phyloP scores from a whole-genome alignment of 495 filamentous ascomycete genomes.

The Lasiosphaeria ovina region DNA sequence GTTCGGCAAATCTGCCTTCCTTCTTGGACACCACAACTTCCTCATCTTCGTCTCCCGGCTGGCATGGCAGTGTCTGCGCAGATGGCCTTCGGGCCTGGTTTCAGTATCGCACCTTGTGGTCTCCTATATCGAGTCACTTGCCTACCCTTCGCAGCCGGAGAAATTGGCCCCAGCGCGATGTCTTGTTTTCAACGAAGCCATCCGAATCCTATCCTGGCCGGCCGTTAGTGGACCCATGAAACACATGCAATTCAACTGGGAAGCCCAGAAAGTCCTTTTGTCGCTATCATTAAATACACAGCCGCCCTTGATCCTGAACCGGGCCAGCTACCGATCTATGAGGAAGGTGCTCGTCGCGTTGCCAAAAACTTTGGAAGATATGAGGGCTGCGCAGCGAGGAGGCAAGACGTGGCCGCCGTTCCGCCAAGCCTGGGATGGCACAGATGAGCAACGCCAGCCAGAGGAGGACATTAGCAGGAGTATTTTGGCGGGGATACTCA shows the following conservation, averaged over 20 bases:
- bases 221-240: constrained; percentile 27
- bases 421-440: constrained; percentile 41
- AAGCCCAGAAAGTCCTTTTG: constrained; percentile 43
- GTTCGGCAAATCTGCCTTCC: not conserved
- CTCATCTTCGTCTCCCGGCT: constrained; percentile 34
- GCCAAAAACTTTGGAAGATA: constrained; percentile 37
- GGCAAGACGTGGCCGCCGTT: constrained; percentile 48
- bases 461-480: constrained; percentile 44
- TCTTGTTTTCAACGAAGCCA: constrained; percentile 35
- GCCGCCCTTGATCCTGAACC: constrained; percentile 36
- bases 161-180: constrained; percentile 25
- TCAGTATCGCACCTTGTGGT: constrained; percentile 33
- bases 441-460: constrained; percentile 38
- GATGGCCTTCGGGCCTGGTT: constrained; percentile 35
- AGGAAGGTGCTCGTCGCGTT: constrained; percentile 40
- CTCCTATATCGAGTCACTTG: constrained; percentile 34
- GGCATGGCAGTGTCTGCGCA: constrained; percentile 27
- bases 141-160: constrained; percentile 4
- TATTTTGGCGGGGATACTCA: constrained; percentile 37
- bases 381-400: constrained; percentile 33
- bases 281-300: constrained; percentile 34
- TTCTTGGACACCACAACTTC: constrained; percentile 19
- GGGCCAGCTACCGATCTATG: constrained; percentile 37
- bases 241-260: constrained; percentile 43
- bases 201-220: constrained; percentile 32